Evolutionary conservation across 768 basidiomycete species (phyloP), one percentile per base, ranked within the genome.

Genomic region (Naganishia friedmannii): DNA sequence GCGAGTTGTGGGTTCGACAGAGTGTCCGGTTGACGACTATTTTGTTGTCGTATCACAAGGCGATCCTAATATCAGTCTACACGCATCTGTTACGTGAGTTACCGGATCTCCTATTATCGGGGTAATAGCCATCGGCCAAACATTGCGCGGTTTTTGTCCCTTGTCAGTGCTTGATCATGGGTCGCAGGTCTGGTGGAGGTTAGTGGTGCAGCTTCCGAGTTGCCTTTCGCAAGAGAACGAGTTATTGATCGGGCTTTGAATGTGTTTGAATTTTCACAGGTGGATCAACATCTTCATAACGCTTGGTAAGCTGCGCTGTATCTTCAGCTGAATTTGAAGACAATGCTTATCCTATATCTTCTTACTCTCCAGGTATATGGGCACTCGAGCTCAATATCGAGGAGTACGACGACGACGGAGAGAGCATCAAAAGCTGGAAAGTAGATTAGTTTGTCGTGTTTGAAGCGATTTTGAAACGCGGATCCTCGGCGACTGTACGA

Each of bases 61-160:
- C 79, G 21, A 81, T 82, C 65, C 73, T 82, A 28, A 81, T 80
- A 67, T 74, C 81, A 2, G 79, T 81, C 7, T 82, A 82, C 63
- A 82, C 81, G 3, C 81, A 82, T 74, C 69, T 81, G 0, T 73
- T 82, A 4, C 70, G 79, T 79, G 67, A 72, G 79, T 77, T 17
- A 12, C n/a, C 7, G 3, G 48, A 13, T 42, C 32, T 21, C 28
- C 17, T 31, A 55, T 31, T 7, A 32, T 17, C 3, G 45, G 10
- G 55, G 42, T 13, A 39, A 5, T 29, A 8, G 4, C 21, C 68
- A 37, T 15, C 10, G 3, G 34, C 48, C 53, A 2, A 45, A 15
- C n/a, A 21, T 21, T 3, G 21, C 34, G 9, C 56, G 42, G 9
- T 42, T 48, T 17, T 2, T 42, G n/a, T n/a, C n/a, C 17, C n/a